Evolutionary conservation across 768 basidiomycete genomes (phyloP), one percentile per base, ranked within the genome.

Genomic region (Pluteus cervinus): DNA sequence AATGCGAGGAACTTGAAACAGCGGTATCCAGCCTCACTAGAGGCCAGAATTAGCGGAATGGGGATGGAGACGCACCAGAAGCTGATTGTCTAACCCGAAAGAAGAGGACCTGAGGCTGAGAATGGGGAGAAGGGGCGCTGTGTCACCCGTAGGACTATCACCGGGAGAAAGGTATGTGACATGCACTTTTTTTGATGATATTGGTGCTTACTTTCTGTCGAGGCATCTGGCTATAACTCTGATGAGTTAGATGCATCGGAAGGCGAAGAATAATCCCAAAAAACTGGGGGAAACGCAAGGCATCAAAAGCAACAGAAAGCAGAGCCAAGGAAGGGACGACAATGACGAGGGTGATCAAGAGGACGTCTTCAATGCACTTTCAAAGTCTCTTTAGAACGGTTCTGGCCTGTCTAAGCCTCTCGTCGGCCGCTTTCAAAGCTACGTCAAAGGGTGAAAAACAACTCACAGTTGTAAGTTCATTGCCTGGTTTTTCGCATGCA

Each of bases 391-490:
- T 53, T 61, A 63, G 58, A 52, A 55, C 22, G 49, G 40, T 11
- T 59, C 48, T 34, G 47, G 40, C 47, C 60, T 47, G 24, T 61
- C 44, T 33, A 82, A 82, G 42, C 86, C 84, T 1, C 66, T 81
- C 3, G 68, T 82, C 4, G 94, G 94, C 1, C 79, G 77, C 45
- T 85, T 93, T 39, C 80, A 80, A 46, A 64, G 71, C 5, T 99
- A 94, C 53, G 86, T n/a, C 79, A 1, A 72, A 73, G 38, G 98
- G 94, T 56, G 69, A 72, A 35, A 81, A 85, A 41, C 78, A 82
- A 47, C 96, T 94, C 54, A 89, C 88, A 11, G 86, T 93, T 52
- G 94, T 96, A 57, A 40, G 80, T 71, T 11, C 20, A 22, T 21
- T 23, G 24, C 8, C 10, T 35, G 23, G 40, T 5, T 34, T n/a